Evolutionary conservation across 2,329 filamentous ascomycete genomes (phyloP), one percentile per base, ranked within the genome.

Genomic region (Penicillium sp.): DNA sequence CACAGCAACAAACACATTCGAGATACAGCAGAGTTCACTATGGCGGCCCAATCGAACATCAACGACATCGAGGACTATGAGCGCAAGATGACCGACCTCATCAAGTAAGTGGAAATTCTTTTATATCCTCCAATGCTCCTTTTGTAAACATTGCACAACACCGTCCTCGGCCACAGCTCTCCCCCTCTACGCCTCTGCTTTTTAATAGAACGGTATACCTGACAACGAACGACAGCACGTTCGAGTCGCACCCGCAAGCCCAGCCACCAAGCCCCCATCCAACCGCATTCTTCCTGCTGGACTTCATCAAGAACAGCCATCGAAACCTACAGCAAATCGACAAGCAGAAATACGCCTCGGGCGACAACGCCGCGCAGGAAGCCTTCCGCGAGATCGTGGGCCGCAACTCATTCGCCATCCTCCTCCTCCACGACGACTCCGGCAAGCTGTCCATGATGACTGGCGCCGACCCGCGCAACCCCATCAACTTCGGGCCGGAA

Each of bases 251-350:
- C 42, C 60, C 61, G 3, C 37, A 51, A 47, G 63, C 57, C 57
- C 58, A 59, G 50, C 62, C 61, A 19, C 45, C 56, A 10, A 50
- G 39, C 43, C 42, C 55, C 8, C 45, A 61, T 41, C 55, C 62
- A 16, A 56, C 63, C 7, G 28, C 59, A 19, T 58, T 60, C 43
- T 84, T 84, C 58, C 71, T 83, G 41, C 64, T 82, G 27, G 79
- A 87, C 64, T 86, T 87, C 57, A 65, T 86, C 38, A 80, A 81
- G 38, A 84, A 86, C 61, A 77, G 85, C 44, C 81, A 86, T 62
- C 80, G 42, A 18, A 36, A 47, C 26, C 47, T 64, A 2, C 41
- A 53, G 29, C 21, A 25, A 7, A 44, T 63, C 26, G 56, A 64
- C 36, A 11, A 42, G 10, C 30, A 47, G 2, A 58, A 59, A 32